Base-by-base conservation (phyloP, 768 basidiomycete species). In the Fomitopsis serialis region DNA sequence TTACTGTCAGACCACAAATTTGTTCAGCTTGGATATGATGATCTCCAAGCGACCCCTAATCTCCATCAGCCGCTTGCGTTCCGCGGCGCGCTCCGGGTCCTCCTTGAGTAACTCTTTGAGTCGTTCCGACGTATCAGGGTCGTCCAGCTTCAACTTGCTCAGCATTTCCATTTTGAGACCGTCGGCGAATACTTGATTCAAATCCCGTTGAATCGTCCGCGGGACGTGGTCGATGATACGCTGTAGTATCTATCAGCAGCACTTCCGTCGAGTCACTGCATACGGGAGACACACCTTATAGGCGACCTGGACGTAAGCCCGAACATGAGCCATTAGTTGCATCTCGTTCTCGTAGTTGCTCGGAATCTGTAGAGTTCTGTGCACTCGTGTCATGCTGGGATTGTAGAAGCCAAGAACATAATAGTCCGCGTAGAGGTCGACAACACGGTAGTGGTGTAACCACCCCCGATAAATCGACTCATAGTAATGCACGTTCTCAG, bases 281-380 rank as follows among this genome's bases (percentile, higher is more conserved):
- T 43, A 27, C n/a, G 2, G 10, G 15, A 15, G 37, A 53, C 55
- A 12, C 59, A 87, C 87, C 87, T 78, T 62, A 50, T 62, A 62
- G 19, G 61, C 43, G 3, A 62, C 58, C 46, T 87, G 82, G 63
- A 87, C 88, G 55, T 88, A 88, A 0, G 84, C 85, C 5, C 83
- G 72, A 2, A 87, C 83, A 45, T 82, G 78, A 0, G 85, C 83
- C 86, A 89, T 89, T 57, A 89, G 82, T 8, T 62, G 60, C 6
- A 87, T 57, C 0, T 82, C 82, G 0, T 76, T 70, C 36, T 81
- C 80, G 75, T 75, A 78, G 2, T 66, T 78, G 75, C 44, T 45
- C 44, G 44, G 13, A 45, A 9, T 8, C 24, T 22, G 13, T n/a
- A 21, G 24, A 5, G 22, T n/a, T 42, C 17, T 42, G 5, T 17